phyloP scores from a whole-genome alignment of 2,329 filamentous ascomycete species.

The Colletotrichum sp. region DNA sequence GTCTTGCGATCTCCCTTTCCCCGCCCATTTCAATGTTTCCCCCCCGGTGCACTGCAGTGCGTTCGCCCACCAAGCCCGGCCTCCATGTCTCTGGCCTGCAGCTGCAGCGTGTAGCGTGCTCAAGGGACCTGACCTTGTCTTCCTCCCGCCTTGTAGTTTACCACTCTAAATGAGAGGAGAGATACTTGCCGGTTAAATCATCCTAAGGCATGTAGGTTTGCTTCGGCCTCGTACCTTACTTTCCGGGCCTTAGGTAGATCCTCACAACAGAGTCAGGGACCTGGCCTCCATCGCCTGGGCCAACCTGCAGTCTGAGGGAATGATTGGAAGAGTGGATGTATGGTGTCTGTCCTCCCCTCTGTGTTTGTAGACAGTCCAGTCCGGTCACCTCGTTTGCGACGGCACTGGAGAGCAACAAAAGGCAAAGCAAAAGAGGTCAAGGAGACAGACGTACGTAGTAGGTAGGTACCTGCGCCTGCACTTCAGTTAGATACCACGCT shows the following conservation, averaged over 20 bases:
- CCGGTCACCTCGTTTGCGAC: neutral
- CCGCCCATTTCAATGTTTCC: neutral
- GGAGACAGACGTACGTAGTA: neutral
- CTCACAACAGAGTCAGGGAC: conserved; percentile 1
- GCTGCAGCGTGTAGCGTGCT: neutral
- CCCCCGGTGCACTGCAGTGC: neutral
- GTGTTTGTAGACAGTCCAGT: neutral
- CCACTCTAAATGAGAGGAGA: neutral
- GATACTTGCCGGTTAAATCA: neutral
- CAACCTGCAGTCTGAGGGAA: neutral
- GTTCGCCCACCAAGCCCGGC: neutral
- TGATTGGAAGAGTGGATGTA: neutral
- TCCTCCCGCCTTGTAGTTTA: neutral
- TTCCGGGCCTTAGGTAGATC: neutral
- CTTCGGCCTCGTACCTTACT: neutral
- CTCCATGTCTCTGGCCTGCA: neutral
- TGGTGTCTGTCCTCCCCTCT: neutral
- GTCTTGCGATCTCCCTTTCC: too few relatives aligned
- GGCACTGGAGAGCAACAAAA: neutral
- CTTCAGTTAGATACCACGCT: neutral
- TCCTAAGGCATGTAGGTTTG: neutral
- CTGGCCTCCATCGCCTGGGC: neutral
- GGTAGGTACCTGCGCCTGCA: neutral
- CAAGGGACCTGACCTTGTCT: neutral
- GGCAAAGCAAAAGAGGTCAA: neutral